Evolutionary conservation across 768 basidiomycete genomes (phyloP).

Genomic region (Russula compacta): DNA sequence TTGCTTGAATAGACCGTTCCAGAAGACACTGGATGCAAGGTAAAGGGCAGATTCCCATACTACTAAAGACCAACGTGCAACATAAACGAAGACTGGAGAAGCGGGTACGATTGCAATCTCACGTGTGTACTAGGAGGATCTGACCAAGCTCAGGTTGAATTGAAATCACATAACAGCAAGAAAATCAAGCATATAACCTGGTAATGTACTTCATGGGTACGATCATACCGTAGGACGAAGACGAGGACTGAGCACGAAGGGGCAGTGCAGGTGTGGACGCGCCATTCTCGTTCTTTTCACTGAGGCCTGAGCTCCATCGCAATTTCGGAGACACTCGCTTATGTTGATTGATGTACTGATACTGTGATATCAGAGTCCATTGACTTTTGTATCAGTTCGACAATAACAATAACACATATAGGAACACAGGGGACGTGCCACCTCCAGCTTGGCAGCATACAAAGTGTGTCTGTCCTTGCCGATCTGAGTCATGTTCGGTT

Average conservation of each 20-base stretch:
- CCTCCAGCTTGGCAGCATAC: too few species aligned
- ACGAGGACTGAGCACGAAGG: background rate
- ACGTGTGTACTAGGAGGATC: background rate
- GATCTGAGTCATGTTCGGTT: background rate
- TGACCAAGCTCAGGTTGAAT: background rate
- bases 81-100: background rate
- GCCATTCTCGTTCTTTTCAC: too few species aligned
- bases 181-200: background rate
- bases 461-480: background rate
- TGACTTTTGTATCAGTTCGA: too few species aligned
- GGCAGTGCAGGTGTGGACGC: too few species aligned
- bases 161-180: background rate
- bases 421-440: too few species aligned
- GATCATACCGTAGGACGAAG: background rate
- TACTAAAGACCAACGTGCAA: background rate
- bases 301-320: too few species aligned
- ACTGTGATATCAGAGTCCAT: too few species aligned
- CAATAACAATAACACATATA: too few species aligned
- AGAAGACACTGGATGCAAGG: background rate
- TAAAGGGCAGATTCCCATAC: background rate
- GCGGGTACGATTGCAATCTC: slow-evolving; percentile 2
- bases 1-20: background rate
- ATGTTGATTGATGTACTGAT: too few species aligned
- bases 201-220: background rate
- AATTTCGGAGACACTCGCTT: too few species aligned